Evolutionary conservation across 2,329 filamentous ascomycete genomes (phyloP), one percentile per base, ranked within the genome.

Genomic region (Penicillium polonicum): DNA sequence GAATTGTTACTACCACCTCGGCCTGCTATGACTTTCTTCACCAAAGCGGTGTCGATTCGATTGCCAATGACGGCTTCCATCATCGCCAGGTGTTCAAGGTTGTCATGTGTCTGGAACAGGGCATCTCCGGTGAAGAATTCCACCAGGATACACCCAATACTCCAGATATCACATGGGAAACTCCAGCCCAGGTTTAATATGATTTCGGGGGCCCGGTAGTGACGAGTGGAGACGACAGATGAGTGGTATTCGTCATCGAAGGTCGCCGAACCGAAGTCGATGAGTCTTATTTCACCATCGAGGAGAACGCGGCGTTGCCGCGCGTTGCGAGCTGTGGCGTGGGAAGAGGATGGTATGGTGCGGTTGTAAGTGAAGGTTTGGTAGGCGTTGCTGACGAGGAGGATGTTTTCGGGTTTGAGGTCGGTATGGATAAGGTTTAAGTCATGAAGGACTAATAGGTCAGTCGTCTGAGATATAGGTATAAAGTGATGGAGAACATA

Each of bases 381-480:
- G 65, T 88, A 88, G 45, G 77, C 77, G 71, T 83, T 86, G 71
- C 83, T 84, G 59, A 88, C 84, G 25, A 88, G 79, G 19, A 88
- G 79, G 60, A 88, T 88, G 65, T 88, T 88, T 73, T 88, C 85
- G 3, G 85, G 85, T 71, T 88, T 88, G 60, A 88, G 71, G 73
- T 88, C 85, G 51, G 94, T 99, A 73, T 99, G 94, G 60, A 99
- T 97, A 64, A 99, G 84, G 73, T 97, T 96, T 19, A 99, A 84
- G 76, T 99, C 94, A 72, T 99, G 94, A 23, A 99, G 82, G 75
- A 97, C 91, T 96, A 7, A 43, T 56, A 2, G 61, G 29, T 15
- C 44, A 23, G 59, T 72, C 59, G 55, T 44, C 31, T 25, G 29
- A 48, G 36, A 54, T 52, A 52, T 23, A 10, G 42, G 46, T 25